Evolutionary conservation across 139 green algal species (phyloP).

Genomic region (Coelastrella sp.): DNA sequence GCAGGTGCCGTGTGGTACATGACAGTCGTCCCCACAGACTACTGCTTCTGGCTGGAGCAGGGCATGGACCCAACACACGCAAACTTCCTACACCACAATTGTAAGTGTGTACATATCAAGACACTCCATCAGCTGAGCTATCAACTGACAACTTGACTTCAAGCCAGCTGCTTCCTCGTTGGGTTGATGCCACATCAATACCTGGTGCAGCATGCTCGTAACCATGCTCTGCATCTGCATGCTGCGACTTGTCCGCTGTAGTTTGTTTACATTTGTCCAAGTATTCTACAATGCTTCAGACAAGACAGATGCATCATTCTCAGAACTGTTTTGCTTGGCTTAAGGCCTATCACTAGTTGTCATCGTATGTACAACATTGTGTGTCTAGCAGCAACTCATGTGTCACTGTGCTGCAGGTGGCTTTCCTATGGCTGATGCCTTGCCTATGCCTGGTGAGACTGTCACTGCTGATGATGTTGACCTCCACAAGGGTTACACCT

Average conservation of each 20-base stretch:
- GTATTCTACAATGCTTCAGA: too few species aligned
- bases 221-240: background rate
- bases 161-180: too few species aligned
- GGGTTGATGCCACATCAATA: too few species aligned
- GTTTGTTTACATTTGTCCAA: too few species aligned
- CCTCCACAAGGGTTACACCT: constrained; percentile 22
- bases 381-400: too few species aligned
- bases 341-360: too few species aligned
- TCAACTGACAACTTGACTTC: too few species aligned
- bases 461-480: background rate
- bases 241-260: background rate
- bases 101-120: background rate
- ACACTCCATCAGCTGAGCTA: too few species aligned
- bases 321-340: too few species aligned
- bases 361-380: too few species aligned
- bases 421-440: constrained; percentile 39
- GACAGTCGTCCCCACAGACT: constrained; percentile 31
- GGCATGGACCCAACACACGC: constrained; percentile 55
- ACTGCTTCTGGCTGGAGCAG: constrained; percentile 58
- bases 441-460: constrained; percentile 37
- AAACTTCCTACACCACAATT: constrained; percentile 54
- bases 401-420: constrained; percentile 16
- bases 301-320: too few species aligned
- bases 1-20: background rate
- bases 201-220: too few species aligned